These are phyloP conservation scores for Pythium pectinolyticum DNA, from an alignment of 352 stramenopile species.

Conservation along the genomic window DNA sequence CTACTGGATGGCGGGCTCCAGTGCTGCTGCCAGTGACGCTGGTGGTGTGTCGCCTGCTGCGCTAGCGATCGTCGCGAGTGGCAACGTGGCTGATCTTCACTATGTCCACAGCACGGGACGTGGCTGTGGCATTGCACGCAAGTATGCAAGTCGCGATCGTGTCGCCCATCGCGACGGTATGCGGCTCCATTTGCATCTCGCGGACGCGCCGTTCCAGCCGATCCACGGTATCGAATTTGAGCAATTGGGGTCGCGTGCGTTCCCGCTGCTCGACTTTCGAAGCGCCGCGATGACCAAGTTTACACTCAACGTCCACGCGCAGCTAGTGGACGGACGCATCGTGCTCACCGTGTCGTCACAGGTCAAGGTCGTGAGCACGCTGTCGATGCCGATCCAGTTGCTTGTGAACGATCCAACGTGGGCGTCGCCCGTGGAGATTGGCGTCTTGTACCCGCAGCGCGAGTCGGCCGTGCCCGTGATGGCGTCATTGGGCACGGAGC, in stretches of 20 bases:
- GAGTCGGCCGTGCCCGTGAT: conserved; percentile 73
- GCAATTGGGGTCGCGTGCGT: conserved; percentile 64
- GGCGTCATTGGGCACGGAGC: conserved; percentile 62
- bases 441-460: conserved; percentile 50
- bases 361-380: conserved; percentile 69
- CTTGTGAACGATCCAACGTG: conserved; percentile 83
- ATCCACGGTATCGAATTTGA: conserved; percentile 85
- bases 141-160: conserved; percentile 63
- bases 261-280: conserved; percentile 52
- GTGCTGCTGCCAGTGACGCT: conserved; percentile 2
- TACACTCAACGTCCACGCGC: conserved; percentile 58
- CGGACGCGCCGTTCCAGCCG: conserved; percentile 59
- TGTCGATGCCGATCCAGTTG: conserved; percentile 70
- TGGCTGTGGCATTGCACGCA: conserved; percentile 67
- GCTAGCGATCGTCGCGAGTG: conserved; percentile 38
- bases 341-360: conserved; percentile 77
- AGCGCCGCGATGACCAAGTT: conserved; percentile 54
- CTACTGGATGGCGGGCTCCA: conserved; percentile 66
- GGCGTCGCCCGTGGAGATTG: conserved; percentile 70
- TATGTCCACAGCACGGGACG: conserved; percentile 62
- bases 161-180: conserved; percentile 43
- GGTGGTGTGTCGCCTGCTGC: not conserved
- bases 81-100: conserved; percentile 55
- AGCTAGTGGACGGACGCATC: conserved; percentile 78
- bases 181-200: conserved; percentile 62